Evolutionary conservation across 495 filamentous ascomycete genomes (phyloP), one percentile per base, ranked within the genome.

Genomic region (Xylaria scruposa): DNA sequence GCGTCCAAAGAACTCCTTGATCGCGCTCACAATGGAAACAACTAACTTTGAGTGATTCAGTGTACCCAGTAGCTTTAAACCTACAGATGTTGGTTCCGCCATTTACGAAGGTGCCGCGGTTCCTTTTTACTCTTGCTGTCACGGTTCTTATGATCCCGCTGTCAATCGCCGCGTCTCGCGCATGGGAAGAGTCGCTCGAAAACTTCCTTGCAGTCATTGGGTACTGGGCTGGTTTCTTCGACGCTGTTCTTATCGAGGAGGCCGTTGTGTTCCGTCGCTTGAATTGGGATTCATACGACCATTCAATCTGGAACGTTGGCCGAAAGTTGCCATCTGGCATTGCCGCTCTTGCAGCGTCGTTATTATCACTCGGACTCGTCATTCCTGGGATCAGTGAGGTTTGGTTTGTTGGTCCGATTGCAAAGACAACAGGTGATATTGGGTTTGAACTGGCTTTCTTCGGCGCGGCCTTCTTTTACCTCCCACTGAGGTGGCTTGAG

Each of bases 361-460:
- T 83, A n/a, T 76, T 80, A 64, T 81, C 76, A 60, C 79, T 81
- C 69, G 82, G 67, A 15, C 66, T 84, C 13, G 83, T 88, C 24
- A 78, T 88, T 3, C 84, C 83, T 6, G 84, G 85, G 17, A 88
- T 88, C 82, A 82, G 76, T 10, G 83, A 84, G 78, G 82, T 79
- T 13, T 88, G 86, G 86, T 88, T 83, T 68, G 82, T 82, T 4
- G 86, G 86, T 0, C 85, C 85, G 4, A 81, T 88, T 63, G 85
- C 84, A 0, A 73, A 80, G 77, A 78, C 73, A 12, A 87, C 85
- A 38, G 86, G 86, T 12, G 86, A 89, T 76, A 82, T 88, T 67
- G 87, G 86, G 7, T 87, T 88, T 66, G 86, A 88, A 77, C 70
- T 85, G 69, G 86, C 85, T 2, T 83, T 88, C 70, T 81, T 82